Evolutionary conservation across 2,329 filamentous ascomycete genomes (phyloP), one percentile per base, ranked within the genome.

Genomic region (Talaromyces marneffei): DNA sequence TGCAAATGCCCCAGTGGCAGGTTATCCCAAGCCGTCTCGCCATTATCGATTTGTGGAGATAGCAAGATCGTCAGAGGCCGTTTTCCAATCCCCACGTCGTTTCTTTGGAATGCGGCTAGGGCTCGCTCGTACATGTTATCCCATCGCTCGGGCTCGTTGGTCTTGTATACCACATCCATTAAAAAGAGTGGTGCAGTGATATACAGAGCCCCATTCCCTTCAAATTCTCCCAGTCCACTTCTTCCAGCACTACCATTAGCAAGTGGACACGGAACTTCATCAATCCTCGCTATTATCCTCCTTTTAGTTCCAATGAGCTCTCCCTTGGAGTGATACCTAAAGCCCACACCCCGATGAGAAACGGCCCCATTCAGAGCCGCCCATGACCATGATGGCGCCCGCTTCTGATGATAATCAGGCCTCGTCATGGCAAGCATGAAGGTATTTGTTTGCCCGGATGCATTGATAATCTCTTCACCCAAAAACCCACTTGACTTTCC

Each of bases 381-480:
- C 57, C 57, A 59, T 1, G 57, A 59, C 57, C 57, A 59, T 7
- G 57, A 59, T 2, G 57, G 57, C 4, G 57, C 42, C 12, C 57
- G 33, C 20, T 48, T 25, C 9, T 40, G 29, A 7, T 37, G 3
- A 1, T 48, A 10, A 5, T 39, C 23, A 9, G 57, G 44, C 8
- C 57, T 20, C 20, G 42, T 50, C 57, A 59, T 52, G 4, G 57
- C 52, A 10, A 58, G 33, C 31, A 8, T 50, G 42, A 18, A 50
- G 23, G n/a, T 14, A 27, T 59, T 44, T 8, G 33, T 39, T 27
- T 59, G 46, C 16, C 23, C 44, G 2, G 31, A 50, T 39, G 57
- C 57, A 23, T 12, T 59, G 2, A 59, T 35, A 14, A 59, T 29
- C n/a, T 59, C 57, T 10, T 7, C 16, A 1, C 46, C 57, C 16